Percentiles rank a stretch among this genome's conserved stretches.
These are phyloP conservation scores for Heterobasidion occidentale DNA, from an alignment of 1,284 basidiomycete species.

Conservation along the genomic window DNA sequence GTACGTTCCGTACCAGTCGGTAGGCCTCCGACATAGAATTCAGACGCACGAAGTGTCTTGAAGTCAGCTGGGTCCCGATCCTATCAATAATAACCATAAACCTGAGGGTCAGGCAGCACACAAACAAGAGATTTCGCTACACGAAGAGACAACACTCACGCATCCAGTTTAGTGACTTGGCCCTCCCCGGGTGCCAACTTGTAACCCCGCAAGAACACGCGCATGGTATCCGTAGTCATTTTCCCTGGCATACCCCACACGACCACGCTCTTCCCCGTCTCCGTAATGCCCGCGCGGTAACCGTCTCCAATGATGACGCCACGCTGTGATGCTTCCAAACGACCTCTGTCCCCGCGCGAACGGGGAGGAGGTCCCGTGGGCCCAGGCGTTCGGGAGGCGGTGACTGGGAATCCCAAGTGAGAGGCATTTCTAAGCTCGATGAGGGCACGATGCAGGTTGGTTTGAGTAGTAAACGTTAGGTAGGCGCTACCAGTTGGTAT, in stretches of 20 bases:
- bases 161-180: constrained; percentile 39
- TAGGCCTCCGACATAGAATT: constrained; percentile 56
- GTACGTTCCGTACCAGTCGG: constrained; percentile 51
- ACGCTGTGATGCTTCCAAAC: constrained; percentile 30
- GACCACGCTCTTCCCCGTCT: constrained; percentile 44
- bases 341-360: constrained; percentile 34
- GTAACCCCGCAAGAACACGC: constrained; percentile 33
- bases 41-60: constrained; percentile 44
- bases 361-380: constrained; percentile 13
- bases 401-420: constrained; percentile 35
- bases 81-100: no score
- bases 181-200: constrained; percentile 31
- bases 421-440: constrained; percentile 30
- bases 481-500: constrained; percentile 46
- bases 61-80: constrained; percentile 14
- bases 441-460: constrained; percentile 34
- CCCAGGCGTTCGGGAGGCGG: constrained; percentile 11
- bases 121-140: background rate
- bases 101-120: no score
- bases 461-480: constrained; percentile 40
- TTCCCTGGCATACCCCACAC: constrained; percentile 54
- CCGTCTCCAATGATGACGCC: constrained; percentile 40
- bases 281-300: constrained; percentile 38
- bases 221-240: constrained; percentile 27
- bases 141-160: constrained; percentile 31